Evolutionary conservation across 208 protist species (phyloP).

Genomic region (Leishmania turanica): DNA sequence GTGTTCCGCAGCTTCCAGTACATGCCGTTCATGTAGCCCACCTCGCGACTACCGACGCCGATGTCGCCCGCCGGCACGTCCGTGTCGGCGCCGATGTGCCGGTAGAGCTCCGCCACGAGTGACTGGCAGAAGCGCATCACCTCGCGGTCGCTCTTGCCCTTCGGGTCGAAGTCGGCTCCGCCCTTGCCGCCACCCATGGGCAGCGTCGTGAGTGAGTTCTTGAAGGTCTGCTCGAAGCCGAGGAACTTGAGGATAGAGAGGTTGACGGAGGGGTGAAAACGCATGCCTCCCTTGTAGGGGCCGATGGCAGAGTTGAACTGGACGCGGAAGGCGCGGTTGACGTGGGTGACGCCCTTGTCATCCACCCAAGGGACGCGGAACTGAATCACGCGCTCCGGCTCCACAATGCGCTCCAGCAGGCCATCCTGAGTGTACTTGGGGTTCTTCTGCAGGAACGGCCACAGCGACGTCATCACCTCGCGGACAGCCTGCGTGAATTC

Average conservation of each 20-base stretch:
- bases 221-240: conserved; percentile 97
- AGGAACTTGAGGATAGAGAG: conserved; percentile 94
- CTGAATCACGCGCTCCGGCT: conserved; percentile 89
- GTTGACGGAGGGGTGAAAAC: conserved; percentile 88
- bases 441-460: conserved; percentile 82
- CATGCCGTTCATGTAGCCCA: conserved; percentile 93
- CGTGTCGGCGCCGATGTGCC: conserved; percentile 90
- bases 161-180: conserved; percentile 94
- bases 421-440: conserved; percentile 69
- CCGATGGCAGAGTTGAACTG: conserved; percentile 94
- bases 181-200: conserved; percentile 95
- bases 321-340: conserved; percentile 94
- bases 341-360: conserved; percentile 78
- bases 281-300: conserved; percentile 95
- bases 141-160: conserved; percentile 92
- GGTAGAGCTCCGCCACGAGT: conserved; percentile 89
- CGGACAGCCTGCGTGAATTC: conserved; percentile 91
- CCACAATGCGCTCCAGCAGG: conserved; percentile 85
- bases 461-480: conserved; percentile 87
- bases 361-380: conserved; percentile 95
- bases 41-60: conserved; percentile 91
- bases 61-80: conserved; percentile 96
- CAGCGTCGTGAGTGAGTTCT: conserved; percentile 94
- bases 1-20: conserved; percentile 88
- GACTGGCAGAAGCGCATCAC: conserved; percentile 95